These are phyloP conservation scores for Aspergillus panamensis DNA, from an alignment of 495 filamentous ascomycete species.

Conservation along the genomic window DNA sequence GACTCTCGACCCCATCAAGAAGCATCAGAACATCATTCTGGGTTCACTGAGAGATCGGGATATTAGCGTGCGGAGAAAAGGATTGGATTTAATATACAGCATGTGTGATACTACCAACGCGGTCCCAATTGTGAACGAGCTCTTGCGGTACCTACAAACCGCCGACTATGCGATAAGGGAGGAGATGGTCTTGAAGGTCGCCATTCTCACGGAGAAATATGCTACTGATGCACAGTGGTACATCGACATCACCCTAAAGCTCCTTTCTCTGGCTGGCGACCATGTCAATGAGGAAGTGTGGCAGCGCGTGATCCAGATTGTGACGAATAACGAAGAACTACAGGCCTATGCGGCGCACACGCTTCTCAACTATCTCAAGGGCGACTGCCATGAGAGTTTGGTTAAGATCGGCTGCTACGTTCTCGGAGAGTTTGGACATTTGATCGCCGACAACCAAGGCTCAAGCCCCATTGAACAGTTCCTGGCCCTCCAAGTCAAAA, in stretches of 20 bases:
- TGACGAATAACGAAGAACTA: constrained; percentile 98
- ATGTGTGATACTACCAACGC: constrained; percentile 98
- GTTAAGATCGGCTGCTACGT: constrained; percentile 97
- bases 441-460: constrained; percentile 90
- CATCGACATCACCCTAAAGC: constrained; percentile 91
- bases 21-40: constrained; percentile 94
- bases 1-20: constrained; percentile 95
- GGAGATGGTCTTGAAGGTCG: constrained; percentile 99
- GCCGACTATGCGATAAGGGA: constrained; percentile 97
- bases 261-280: constrained; percentile 95
- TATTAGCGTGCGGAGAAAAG: constrained; percentile 95
- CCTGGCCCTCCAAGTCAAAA: constrained; percentile 84
- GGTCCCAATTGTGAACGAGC: constrained; percentile 85
- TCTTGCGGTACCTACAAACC: constrained; percentile 89
- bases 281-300: constrained; percentile 99
- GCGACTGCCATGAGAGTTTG: constrained; percentile 91
- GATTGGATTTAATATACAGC: constrained; percentile 94
- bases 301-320: constrained; percentile 98
- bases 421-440: constrained; percentile 93
- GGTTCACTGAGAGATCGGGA: constrained; percentile 92
- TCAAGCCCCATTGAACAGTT: constrained; percentile 98
- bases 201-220: constrained; percentile 97
- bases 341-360: constrained; percentile 96
- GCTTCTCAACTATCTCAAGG: constrained; percentile 83
- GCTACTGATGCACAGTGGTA: constrained; percentile 99